Evolutionary conservation across 1,139 yeast genomes (phyloP), one percentile per base, ranked within the genome.

Genomic region (Magnusiomyces suaveolens): DNA sequence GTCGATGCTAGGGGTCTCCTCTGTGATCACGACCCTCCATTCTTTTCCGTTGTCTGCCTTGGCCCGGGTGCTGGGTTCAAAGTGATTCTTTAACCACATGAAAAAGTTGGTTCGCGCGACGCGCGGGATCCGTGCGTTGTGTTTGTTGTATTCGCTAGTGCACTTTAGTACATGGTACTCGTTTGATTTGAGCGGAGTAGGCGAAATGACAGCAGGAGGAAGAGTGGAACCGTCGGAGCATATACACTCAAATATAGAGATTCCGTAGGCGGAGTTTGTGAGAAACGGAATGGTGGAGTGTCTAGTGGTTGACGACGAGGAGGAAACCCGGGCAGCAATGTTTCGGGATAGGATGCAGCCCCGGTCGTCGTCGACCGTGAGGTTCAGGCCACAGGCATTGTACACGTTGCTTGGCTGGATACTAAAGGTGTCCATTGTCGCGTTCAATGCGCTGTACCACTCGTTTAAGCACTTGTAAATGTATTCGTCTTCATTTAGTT

Each of bases 391-490:
- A 10, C 51, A 39, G 43, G 44, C 43, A 25, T 47, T 52, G 48
- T 52, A 52, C 32, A 52, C 33, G 43, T 52, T 26, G 12, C 33
- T 21, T 3, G 54, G 54, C 4, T 18, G 43, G 1, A 52, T 23
- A 18, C 36, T 33, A 29, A 47, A 47, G n/a, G 44, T 46, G 26
- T 47, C 51, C 32, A 52, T 47, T 16, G 32, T 16, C 18, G 24
- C 20, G 43, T 47, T 52, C 33, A 52, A 41, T 24, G 36, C 54
- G 8, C 21, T 21, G 21, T 39, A 47, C 54, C 54, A 52, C 23
- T 41, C 32, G n/a, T 29, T 21, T 20, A 52, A 23, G n/a, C n/a
- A n/a, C 32, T 25, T 44, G 29, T 25, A 23, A 4, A 2, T 16
- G 20, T 14, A 4, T 8, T 38, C 43, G 16, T 38, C 20, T n/a